Base-by-base conservation (phyloP, 306 rosid genomes). In the Fagus crenata region DNA sequence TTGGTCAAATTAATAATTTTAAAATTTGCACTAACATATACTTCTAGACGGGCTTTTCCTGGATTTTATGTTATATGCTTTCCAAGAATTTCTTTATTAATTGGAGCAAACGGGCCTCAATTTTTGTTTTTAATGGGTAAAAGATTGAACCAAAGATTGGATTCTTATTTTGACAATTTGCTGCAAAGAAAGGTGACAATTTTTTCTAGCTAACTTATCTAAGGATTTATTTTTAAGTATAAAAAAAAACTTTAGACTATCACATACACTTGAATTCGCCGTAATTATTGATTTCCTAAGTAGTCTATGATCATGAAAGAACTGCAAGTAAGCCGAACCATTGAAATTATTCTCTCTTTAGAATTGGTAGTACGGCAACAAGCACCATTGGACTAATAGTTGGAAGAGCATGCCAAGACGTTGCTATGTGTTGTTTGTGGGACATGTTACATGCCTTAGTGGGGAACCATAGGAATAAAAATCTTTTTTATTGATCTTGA, bases 391-490 rank as follows among this genome's bases (percentile, higher is more conserved):
- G 73, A 42, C 67, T 56, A 43, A 58, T 67, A 72, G 74, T 64
- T 72, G 56, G 78, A 69, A 73, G 67, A 36, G 53, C 63, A 74
- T 78, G 67, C n/a, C 53, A 67, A 67, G 33, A 56, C 68, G 49
- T 73, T 37, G 5, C 32, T 64, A 55, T 51, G 43, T 28, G 70
- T 7, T 75, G 70, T 71, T 41, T 63, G 91, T 90, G 89, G 90
- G 90, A 43, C 83, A 81, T 74, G 64, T 72, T 69, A 77, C 74
- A 79, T 83, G 85, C 54, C 86, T 78, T 81, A 78, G 85, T 18
- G 85, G 92, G 91, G 89, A 87, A 85, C 93, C 89, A 77, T 75
- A 4, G 76, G 96, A 87, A 88, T 85, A 80, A 89, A 84, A 84
- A 85, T 84, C 86, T 83, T 81, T 77, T 84, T 13, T 69, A 36